phyloP scores from a whole-genome alignment of 2,329 filamentous ascomycete species.

The Pestalotiopsis sp. region DNA sequence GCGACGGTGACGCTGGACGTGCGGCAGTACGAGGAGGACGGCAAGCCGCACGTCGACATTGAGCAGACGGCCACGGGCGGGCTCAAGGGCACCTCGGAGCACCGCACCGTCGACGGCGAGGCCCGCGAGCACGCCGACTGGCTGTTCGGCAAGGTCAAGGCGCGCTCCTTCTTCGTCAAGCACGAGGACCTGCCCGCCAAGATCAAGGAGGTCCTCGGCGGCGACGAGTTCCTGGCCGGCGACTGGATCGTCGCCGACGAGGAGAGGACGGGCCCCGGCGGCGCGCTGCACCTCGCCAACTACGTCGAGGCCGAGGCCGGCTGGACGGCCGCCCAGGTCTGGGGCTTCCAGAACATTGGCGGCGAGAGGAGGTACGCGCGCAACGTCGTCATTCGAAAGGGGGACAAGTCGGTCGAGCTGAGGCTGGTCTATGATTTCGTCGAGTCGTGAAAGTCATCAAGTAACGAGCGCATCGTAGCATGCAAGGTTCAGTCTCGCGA shows the following conservation, averaged over 20 bases:
- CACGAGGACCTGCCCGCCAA: slow-evolving; percentile 58
- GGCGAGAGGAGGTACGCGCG: slow-evolving; percentile 55
- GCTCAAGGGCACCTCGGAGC: slow-evolving; percentile 64
- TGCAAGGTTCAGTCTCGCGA: not conserved
- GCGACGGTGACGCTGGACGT: slow-evolving; percentile 70
- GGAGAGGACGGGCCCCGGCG: slow-evolving; percentile 54
- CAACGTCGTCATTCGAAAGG: slow-evolving; percentile 56
- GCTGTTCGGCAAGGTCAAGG: slow-evolving; percentile 75
- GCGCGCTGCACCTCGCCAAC: slow-evolving; percentile 66
- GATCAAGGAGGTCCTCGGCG: slow-evolving; percentile 51
- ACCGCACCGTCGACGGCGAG: slow-evolving; percentile 52
- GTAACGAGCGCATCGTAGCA: no score
- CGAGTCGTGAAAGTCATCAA: no score
- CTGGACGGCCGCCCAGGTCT: slow-evolving; percentile 60
- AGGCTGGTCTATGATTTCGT: slow-evolving; percentile 60
- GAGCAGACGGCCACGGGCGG: slow-evolving; percentile 72
- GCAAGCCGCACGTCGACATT: slow-evolving; percentile 67
- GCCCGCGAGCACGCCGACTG: slow-evolving; percentile 71
- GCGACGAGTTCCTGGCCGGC: slow-evolving; percentile 50
- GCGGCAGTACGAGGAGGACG: slow-evolving; percentile 51
- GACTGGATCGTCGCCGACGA: slow-evolving; percentile 61
- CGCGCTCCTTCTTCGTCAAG: slow-evolving; percentile 54
- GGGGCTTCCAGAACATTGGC: slow-evolving; percentile 60
- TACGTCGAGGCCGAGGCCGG: slow-evolving; percentile 50
- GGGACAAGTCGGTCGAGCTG: slow-evolving; percentile 46